Evolutionary conservation across 1,139 yeast species (phyloP).

Genomic region (Hemisphaericaspora xylofermentans): DNA sequence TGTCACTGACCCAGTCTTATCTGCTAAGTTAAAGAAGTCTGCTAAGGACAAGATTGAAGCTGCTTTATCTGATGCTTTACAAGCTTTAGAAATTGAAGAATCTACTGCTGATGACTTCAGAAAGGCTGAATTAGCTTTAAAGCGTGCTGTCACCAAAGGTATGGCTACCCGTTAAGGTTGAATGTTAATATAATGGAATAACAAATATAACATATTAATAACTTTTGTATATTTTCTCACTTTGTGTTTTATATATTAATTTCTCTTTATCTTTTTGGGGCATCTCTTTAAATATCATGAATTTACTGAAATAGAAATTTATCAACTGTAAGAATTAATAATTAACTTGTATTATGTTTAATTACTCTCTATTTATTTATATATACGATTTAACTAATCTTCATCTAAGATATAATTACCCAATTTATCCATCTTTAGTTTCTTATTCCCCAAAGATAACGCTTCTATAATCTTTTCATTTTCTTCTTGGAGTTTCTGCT

Average conservation of each 20-base stretch:
- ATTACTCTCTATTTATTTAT: no score
- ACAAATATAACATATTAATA: conserved; percentile 7
- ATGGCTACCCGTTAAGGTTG: conserved; percentile 90
- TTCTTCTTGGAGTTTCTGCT: conserved; percentile 48
- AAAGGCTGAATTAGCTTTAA: conserved; percentile 98
- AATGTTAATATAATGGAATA: conserved; percentile 7
- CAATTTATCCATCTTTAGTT: conserved; percentile 72
- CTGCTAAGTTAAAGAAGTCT: conserved; percentile 97
- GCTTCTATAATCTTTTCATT: conserved; percentile 75
- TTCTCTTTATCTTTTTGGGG: conserved; percentile 6
- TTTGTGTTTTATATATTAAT: conserved; percentile 8
- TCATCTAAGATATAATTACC: conserved; percentile 75
- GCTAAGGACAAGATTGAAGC: conserved; percentile 97
- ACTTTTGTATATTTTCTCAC: conserved; percentile 17
- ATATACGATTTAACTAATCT: conserved; percentile 11
- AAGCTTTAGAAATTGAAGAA: conserved; percentile 97
- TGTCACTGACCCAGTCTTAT: conserved; percentile 96
- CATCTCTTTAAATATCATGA: conserved; percentile 5
- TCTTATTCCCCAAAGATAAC: conserved; percentile 55
- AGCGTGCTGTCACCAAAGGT: conserved; percentile 99
- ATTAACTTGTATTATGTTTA: no score
- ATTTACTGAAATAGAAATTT: conserved; percentile 12
- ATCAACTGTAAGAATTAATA: no score
- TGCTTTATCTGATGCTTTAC: conserved; percentile 97
- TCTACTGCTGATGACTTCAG: conserved; percentile 95